Conservation (phyloP, 2,329 filamentous ascomycete species). For the Didymellaceae sp. region DNA sequence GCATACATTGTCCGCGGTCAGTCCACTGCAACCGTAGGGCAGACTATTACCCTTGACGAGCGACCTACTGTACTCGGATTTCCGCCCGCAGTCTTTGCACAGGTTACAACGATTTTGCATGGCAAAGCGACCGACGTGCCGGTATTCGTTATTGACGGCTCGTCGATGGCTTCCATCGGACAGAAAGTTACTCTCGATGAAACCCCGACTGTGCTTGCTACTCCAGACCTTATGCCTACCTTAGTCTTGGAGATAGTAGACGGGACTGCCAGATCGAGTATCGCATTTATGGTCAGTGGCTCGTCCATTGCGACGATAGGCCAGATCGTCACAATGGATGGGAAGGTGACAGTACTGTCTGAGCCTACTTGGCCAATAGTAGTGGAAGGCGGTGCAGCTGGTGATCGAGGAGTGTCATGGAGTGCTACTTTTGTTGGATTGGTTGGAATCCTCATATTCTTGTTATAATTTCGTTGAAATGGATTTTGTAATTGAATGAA, state of each 20-base stretch:
- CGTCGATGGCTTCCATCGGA: neutral
- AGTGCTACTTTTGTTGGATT: neutral
- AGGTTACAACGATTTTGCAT: neutral
- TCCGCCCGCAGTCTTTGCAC: neutral
- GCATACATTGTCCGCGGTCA: neutral
- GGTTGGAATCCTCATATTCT: neutral
- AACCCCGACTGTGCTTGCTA: neutral
- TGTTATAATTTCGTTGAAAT: too few species aligned
- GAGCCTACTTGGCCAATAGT: conserved; percentile 1
- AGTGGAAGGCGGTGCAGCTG: neutral
- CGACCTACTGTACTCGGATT: neutral
- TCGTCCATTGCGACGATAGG: conserved; percentile 15
- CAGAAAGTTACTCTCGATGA: neutral
- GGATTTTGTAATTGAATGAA: too few species aligned
- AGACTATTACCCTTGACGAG: neutral
- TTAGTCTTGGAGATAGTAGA: neutral
- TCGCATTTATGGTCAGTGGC: neutral
- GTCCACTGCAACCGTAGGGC: neutral
- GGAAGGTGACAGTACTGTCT: conserved; percentile 14
- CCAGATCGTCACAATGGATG: conserved; percentile 20
- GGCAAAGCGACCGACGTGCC: neutral
- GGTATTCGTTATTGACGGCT: neutral
- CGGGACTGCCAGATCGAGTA: neutral
- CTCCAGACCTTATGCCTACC: neutral
- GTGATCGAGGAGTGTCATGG: neutral